phyloP scores from a whole-genome alignment of 2,329 filamentous ascomycete species.

The Pestalotiopsis sp. region DNA sequence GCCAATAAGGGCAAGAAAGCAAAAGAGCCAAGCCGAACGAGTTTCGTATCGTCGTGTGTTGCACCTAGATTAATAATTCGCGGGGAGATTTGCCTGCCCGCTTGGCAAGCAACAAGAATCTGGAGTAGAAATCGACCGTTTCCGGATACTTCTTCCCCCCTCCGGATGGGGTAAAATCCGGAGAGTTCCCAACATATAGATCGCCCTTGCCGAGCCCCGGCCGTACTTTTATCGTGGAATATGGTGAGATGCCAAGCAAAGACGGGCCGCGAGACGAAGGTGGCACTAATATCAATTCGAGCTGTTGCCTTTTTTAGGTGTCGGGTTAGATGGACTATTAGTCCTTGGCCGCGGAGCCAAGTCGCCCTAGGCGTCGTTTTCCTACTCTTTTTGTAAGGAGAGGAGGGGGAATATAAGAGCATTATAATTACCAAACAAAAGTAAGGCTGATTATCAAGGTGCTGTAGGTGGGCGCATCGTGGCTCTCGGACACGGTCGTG shows the following conservation, averaged over 20 bases:
- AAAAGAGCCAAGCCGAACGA: too few relatives aligned
- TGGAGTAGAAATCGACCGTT: too few relatives aligned
- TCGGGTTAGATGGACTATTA: background rate
- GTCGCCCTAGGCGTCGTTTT: too few relatives aligned
- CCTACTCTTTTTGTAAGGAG: background rate
- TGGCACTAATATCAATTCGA: background rate
- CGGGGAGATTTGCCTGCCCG: too few relatives aligned
- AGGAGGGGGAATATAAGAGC: background rate
- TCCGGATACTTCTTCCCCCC: too few relatives aligned
- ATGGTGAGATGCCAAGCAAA: background rate
- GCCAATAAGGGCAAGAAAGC: too few relatives aligned
- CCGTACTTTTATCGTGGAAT: background rate
- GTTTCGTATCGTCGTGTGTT: too few relatives aligned
- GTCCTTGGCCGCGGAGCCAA: background rate
- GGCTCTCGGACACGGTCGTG: background rate
- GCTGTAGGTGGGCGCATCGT: background rate
- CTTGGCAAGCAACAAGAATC: too few relatives aligned
- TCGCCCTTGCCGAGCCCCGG: too few relatives aligned
- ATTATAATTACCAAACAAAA: background rate
- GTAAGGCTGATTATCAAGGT: background rate
- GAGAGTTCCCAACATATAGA: too few relatives aligned
- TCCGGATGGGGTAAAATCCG: too few relatives aligned
- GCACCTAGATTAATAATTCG: too few relatives aligned
- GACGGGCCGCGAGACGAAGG: background rate
- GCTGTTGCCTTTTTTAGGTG: background rate